Base-by-base conservation (phyloP, 2,329 filamentous ascomycete genomes). In the Eutypa lata region DNA sequence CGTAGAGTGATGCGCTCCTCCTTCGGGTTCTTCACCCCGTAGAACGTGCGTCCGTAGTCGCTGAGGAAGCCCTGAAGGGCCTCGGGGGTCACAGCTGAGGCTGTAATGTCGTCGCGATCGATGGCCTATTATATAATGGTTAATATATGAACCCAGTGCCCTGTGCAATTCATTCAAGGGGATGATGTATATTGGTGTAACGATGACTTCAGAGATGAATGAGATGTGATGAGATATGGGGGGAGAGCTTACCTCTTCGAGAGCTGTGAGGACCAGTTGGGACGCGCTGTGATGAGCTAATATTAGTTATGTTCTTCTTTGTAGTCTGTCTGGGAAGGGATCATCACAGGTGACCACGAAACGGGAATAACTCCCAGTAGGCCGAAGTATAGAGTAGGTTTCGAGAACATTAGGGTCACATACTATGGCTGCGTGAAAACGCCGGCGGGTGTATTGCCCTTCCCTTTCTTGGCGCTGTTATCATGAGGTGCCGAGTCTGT, bases 371-470 rank as follows among this genome's bases (percentile, higher is more conserved):
- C 8, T 24, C 16, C 14, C 11, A 22, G 14, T 28, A 5, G 14
- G 21, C n/a, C 6, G 7, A 6, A 24, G 4, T 28, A 24, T 45
- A n/a, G 16, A 13, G 6, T 26, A 16, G 13, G 26, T 26, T 35
- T n/a, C n/a, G 7, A 16, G 49, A 22, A n/a, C 19, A n/a, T 8
- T 16, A 46, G 40, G 26, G 19, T n/a, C 24, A 45, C 56, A 10
- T 55, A 63, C 65, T 85, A 85, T 3, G 87, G 85, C 72, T 92
- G 89, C 1, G 89, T 91, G 67, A 91, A 92, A 47, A 91, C 88
- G 3, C 89, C 89, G 0, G 89, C 89, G 1, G 86, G 82, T 1
- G 85, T 80, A 66, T 75, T 79, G 47, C 76, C 76, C 48, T 73
- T 72, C 19, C 77, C 81, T 50, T 80, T 77, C 72, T 89, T 88